These are phyloP conservation scores for Nemania abortiva DNA, from an alignment of 2,329 filamentous ascomycete genomes.

Conservation along the genomic window DNA sequence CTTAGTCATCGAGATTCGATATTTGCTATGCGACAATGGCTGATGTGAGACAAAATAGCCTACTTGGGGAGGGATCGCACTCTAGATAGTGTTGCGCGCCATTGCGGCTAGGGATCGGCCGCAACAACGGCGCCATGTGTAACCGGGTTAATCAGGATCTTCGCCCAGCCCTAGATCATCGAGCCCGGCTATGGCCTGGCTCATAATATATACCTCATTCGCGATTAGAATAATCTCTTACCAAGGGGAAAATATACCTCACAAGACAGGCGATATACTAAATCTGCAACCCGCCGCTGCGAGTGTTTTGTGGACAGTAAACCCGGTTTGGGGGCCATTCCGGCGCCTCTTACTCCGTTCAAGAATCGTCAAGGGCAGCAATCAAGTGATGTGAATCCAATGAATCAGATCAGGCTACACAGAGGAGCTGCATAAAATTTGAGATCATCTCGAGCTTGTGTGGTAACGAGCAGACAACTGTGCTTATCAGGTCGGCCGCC, in stretches of 20 bases:
- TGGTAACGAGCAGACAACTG: too few species aligned
- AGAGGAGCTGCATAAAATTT: not conserved
- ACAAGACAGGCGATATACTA: not conserved
- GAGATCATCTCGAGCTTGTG: not conserved
- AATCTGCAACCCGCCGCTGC: not conserved
- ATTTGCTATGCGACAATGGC: not conserved
- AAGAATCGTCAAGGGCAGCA: not conserved
- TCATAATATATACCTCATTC: not conserved
- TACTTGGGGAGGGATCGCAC: not conserved
- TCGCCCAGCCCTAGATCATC: not conserved
- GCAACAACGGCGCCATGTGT: slow-evolving; percentile 8
- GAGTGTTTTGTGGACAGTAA: not conserved
- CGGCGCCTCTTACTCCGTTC: not conserved
- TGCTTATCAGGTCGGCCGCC: too few species aligned
- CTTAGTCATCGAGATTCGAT: not conserved
- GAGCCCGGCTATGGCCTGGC: too few species aligned
- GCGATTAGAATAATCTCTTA: not conserved
- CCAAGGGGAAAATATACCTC: not conserved
- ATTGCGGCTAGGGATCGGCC: not conserved
- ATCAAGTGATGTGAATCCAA: not conserved
- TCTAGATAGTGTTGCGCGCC: not conserved
- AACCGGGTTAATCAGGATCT: not conserved
- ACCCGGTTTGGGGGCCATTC: too few species aligned
- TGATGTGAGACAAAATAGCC: not conserved
- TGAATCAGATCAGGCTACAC: not conserved